phyloP scores from a whole-genome alignment of 2,329 filamentous ascomycete genomes.

The Xylaria sp. region DNA sequence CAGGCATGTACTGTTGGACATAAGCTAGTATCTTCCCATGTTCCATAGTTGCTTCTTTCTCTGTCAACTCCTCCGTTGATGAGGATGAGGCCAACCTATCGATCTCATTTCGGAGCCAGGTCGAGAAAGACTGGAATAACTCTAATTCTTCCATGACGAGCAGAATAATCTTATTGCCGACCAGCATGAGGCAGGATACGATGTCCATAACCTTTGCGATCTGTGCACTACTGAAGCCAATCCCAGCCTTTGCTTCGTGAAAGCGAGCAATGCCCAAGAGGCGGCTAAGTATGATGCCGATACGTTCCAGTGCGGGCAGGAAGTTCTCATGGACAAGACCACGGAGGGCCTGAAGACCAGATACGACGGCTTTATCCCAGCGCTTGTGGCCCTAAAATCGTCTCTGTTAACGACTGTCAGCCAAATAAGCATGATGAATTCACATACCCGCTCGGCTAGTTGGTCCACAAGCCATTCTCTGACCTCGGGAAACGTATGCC shows the following conservation, averaged over 20 bases:
- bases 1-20: constrained; percentile 69
- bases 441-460: constrained; percentile 72
- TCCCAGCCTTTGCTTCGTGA: constrained; percentile 65
- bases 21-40: constrained; percentile 74
- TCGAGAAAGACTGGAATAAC: constrained; percentile 76
- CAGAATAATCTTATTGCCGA: constrained; percentile 73
- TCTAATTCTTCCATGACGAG: constrained; percentile 75
- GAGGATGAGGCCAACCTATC: constrained; percentile 72
- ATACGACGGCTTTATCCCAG: constrained; percentile 86
- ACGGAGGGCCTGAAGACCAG: constrained; percentile 76
- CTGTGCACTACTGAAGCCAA: constrained; percentile 67
- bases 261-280: constrained; percentile 84
- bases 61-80: constrained; percentile 70
- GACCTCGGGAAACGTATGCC: constrained; percentile 73
- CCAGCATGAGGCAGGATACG: constrained; percentile 72
- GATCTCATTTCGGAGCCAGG: constrained; percentile 83
- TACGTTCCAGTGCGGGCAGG: constrained; percentile 83
- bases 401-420: constrained; percentile 6
- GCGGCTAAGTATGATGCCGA: constrained; percentile 77
- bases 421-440: not conserved
- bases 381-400: constrained; percentile 76
- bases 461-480: constrained; percentile 89
- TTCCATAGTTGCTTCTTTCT: constrained; percentile 77
- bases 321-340: constrained; percentile 84
- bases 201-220: constrained; percentile 70